Conservation (phyloP, 129 eudicot species). For the Scalesia atractyloides region DNA sequence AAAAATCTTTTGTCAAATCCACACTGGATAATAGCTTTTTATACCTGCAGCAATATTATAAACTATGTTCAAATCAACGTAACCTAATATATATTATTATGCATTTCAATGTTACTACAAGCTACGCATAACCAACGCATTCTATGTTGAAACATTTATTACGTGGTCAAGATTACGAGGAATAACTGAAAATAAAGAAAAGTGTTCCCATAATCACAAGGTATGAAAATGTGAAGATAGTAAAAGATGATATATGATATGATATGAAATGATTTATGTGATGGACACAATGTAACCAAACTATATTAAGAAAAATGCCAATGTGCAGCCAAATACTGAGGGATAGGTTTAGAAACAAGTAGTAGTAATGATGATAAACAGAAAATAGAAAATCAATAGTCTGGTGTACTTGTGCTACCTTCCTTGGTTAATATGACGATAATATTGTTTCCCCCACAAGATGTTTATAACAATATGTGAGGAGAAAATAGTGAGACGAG, state of each 20-base stretch:
- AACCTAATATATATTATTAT: conserved; percentile 12
- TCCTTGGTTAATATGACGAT: background rate
- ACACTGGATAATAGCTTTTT: conserved; percentile 92
- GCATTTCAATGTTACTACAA: conserved; percentile 7
- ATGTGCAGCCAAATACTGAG: background rate
- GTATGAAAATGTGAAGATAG: background rate
- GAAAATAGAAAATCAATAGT: background rate
- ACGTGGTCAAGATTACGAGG: background rate
- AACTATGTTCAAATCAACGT: conserved; percentile 14
- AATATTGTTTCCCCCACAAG: background rate
- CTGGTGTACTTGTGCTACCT: background rate
- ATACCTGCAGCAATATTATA: conserved; percentile 64
- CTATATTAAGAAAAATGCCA: background rate
- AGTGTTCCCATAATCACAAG: background rate
- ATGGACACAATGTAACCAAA: conserved; percentile 1
- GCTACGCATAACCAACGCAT: background rate
- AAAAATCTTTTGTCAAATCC: conserved; percentile 91
- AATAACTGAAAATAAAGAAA: background rate
- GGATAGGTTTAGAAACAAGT: background rate
- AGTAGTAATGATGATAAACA: background rate
- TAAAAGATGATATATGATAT: background rate
- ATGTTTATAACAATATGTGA: background rate
- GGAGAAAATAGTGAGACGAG: background rate
- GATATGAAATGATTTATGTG: background rate
- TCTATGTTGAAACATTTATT: background rate